Conservation (phyloP, 306 rosid genomes). For the Citrullus colocynthis region DNA sequence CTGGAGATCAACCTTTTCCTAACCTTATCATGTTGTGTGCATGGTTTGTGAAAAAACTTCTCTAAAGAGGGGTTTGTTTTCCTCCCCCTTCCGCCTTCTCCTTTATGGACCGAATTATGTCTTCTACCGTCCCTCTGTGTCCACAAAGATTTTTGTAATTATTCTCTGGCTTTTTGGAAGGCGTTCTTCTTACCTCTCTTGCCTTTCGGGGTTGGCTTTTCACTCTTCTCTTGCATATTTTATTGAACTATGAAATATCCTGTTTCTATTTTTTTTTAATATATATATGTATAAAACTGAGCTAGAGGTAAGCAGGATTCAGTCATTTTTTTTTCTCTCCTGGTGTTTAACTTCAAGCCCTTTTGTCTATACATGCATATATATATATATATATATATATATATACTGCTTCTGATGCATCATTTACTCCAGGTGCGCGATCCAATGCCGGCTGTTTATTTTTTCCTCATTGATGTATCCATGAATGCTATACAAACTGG, state of each 20-base stretch:
- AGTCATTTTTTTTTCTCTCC: background rate
- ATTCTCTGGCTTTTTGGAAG: background rate
- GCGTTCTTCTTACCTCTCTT: background rate
- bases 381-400: background rate
- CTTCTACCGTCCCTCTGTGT: background rate
- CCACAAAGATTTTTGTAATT: background rate
- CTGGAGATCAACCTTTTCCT: too few relatives aligned
- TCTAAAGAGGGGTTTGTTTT: background rate
- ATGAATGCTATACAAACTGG: conserved; percentile 97
- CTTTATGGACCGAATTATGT: background rate
- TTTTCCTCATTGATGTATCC: conserved; percentile 92
- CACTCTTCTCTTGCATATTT: background rate
- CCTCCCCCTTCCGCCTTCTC: background rate
- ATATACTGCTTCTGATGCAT: conserved; percentile 7
- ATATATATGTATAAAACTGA: too few relatives aligned
- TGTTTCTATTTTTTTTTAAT: background rate
- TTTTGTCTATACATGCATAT: background rate
- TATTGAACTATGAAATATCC: background rate
- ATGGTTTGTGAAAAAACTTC: background rate
- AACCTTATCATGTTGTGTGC: background rate
- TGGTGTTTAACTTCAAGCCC: background rate
- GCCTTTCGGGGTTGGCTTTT: background rate
- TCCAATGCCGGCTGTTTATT: conserved; percentile 96
- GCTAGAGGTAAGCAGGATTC: background rate
- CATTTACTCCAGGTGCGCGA: conserved; percentile 63